A percentile compares a stretch with the other conserved stretches of the same genome.
phyloP scores from a whole-genome alignment of 2,329 filamentous ascomycete species.

The Teratosphaeriaceae sp. region DNA sequence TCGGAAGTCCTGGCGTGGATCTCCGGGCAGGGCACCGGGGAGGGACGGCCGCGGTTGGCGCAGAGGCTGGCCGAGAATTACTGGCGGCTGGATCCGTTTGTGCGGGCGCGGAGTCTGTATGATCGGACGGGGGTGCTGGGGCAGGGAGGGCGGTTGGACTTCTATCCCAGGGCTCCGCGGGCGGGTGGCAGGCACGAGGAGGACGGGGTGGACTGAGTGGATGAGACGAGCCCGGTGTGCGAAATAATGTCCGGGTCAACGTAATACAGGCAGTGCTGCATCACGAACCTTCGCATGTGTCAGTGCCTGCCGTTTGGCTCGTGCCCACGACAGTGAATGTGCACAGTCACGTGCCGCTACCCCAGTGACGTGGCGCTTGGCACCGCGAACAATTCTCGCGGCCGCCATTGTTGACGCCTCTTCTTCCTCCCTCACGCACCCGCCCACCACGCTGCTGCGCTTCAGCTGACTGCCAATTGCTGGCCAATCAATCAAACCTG shows the following conservation, averaged over 20 bases:
- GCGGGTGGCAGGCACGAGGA: neutral
- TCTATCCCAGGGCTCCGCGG: conserved; percentile 49
- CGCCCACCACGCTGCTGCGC: neutral
- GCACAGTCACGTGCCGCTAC: no score
- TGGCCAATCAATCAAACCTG: conserved; percentile 29
- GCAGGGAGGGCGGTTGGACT: conserved; percentile 60
- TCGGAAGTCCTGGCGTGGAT: conserved; percentile 71
- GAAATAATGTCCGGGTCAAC: no score
- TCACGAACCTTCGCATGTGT: no score
- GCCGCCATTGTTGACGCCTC: no score
- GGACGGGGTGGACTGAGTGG: conserved; percentile 8
- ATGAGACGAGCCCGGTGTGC: no score
- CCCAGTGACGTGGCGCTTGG: no score
- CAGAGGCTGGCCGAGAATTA: conserved; percentile 65
- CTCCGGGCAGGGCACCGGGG: conserved; percentile 36
- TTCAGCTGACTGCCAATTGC: conserved; percentile 12
- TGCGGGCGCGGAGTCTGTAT: conserved; percentile 76
- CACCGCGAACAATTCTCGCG: no score
- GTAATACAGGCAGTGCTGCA: no score
- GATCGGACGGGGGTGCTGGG: conserved; percentile 72
- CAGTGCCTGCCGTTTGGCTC: no score
- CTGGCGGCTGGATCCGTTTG: conserved; percentile 82
- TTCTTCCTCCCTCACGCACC: neutral
- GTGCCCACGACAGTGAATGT: no score
- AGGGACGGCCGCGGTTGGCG: conserved; percentile 54